Conservation (phyloP, 1,284 basidiomycete species). For the Papiliotrema fonsecae region DNA sequence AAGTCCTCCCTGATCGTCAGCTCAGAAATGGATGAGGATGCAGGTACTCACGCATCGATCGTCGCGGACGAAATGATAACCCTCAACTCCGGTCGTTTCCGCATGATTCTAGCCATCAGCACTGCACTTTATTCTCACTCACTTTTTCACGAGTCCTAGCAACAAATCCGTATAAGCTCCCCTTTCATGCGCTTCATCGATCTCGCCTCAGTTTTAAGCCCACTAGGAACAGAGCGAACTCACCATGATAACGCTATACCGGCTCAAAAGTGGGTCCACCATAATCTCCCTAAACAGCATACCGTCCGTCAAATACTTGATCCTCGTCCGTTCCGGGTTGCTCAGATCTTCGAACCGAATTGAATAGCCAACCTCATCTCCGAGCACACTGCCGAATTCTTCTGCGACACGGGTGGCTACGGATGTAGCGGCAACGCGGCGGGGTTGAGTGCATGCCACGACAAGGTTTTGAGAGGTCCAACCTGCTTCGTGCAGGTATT, state of each 20-base stretch:
- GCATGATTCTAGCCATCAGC: constrained; percentile 62
- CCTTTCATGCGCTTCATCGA: constrained; percentile 96
- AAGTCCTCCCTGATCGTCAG: constrained; percentile 57
- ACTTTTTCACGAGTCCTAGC: constrained; percentile 89
- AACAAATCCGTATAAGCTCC: constrained; percentile 91
- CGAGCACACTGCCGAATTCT: constrained; percentile 81
- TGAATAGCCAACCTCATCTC: constrained; percentile 94
- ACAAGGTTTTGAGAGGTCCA: constrained; percentile 76
- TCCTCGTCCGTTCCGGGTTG: constrained; percentile 72
- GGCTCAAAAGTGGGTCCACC: constrained; percentile 77
- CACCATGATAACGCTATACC: constrained; percentile 94
- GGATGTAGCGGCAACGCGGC: constrained; percentile 90
- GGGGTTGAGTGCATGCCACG: constrained; percentile 88
- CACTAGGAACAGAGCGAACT: constrained; percentile 23
- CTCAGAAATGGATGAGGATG: neutral
- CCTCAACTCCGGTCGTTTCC: constrained; percentile 80
- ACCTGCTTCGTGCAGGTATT: constrained; percentile 84
- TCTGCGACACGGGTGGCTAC: constrained; percentile 84
- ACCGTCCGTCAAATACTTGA: constrained; percentile 96
- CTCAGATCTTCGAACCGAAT: constrained; percentile 96
- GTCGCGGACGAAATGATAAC: constrained; percentile 94
- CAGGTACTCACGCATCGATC: constrained; percentile 63
- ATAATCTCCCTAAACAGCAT: constrained; percentile 95
- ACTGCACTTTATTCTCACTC: constrained; percentile 12
- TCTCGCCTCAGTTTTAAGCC: constrained; percentile 50